Evolutionary conservation across 805 yeast genomes (phyloP).

Genomic region (Metahyphopichia silvanorum): DNA sequence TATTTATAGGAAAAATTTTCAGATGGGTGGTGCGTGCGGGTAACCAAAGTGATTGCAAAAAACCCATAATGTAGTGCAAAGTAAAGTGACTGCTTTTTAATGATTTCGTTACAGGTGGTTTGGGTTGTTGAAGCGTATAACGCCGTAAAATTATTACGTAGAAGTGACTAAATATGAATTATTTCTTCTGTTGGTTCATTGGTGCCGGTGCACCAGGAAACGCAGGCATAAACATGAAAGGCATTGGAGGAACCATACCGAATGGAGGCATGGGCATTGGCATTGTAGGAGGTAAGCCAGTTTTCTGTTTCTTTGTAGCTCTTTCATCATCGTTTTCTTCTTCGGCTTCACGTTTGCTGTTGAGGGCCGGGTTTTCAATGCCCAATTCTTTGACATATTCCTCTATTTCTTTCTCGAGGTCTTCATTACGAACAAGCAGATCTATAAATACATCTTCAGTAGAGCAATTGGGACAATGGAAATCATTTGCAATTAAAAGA

Average conservation of each 20-base stretch:
- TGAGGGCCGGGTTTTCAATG: slow-evolving; percentile 26
- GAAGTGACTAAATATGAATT: too few relatives aligned
- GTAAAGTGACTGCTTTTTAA: too few relatives aligned
- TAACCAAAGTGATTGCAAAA: too few relatives aligned
- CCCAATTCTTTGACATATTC: slow-evolving; percentile 42
- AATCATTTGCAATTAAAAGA: slow-evolving; percentile 73
- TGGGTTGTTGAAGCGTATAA: too few relatives aligned
- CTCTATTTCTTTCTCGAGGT: slow-evolving; percentile 52
- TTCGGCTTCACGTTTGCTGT: slow-evolving; percentile 14
- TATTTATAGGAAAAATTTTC: too few relatives aligned
- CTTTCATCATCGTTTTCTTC: slow-evolving; percentile 14
- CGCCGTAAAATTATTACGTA: too few relatives aligned
- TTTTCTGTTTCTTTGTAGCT: slow-evolving; percentile 25
- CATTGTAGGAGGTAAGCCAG: slow-evolving; percentile 10
- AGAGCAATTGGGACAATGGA: slow-evolving; percentile 86
- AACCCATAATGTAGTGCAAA: too few relatives aligned
- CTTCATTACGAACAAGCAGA: slow-evolving; percentile 58
- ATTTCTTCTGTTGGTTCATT: too few relatives aligned
- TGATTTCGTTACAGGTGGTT: too few relatives aligned
- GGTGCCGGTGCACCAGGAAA: slow-evolving; percentile 17
- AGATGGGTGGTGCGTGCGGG: too few relatives aligned
- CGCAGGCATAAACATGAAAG: slow-evolving; percentile 14
- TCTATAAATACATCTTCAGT: slow-evolving; percentile 74
- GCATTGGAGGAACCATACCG: slow-evolving; percentile 16
- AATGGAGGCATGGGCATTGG: slow-evolving; percentile 12